These are phyloP conservation scores for Wickerhamomyces tratensis DNA, from an alignment of 805 yeast genomes.

Conservation along the genomic window DNA sequence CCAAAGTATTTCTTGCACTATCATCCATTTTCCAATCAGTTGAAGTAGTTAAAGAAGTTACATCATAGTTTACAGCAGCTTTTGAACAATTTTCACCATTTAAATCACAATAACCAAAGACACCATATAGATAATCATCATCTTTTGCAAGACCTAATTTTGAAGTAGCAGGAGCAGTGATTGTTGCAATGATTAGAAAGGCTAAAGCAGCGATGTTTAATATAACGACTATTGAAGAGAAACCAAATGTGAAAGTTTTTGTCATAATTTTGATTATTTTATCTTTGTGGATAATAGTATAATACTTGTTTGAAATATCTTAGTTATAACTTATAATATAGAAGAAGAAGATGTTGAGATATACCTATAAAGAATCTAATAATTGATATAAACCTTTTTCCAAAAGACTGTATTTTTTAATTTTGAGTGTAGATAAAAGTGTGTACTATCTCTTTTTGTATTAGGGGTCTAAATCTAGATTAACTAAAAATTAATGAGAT, in stretches of 20 bases:
- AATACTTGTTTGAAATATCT: too few relatives aligned
- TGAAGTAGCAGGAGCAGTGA: conserved; percentile 50
- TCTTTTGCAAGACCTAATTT: conserved; percentile 41
- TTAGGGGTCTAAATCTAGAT: too few relatives aligned
- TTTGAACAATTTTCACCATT: conserved; percentile 26
- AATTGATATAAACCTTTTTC: too few relatives aligned
- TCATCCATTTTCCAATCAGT: conserved; percentile 40
- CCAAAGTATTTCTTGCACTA: conserved; percentile 39
- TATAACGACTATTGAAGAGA: conserved; percentile 31
- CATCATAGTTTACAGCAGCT: conserved; percentile 31
- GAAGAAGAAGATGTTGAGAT: too few relatives aligned
- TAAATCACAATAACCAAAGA: conserved; percentile 51
- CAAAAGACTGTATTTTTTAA: too few relatives aligned
- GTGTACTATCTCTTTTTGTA: too few relatives aligned
- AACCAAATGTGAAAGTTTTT: conserved; percentile 25
- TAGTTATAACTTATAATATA: too few relatives aligned
- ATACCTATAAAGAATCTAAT: too few relatives aligned
- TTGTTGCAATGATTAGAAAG: conserved; percentile 47
- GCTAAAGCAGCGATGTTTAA: conserved; percentile 48
- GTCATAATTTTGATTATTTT: not conserved
- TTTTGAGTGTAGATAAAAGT: too few relatives aligned
- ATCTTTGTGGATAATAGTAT: too few relatives aligned
- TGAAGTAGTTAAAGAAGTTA: conserved; percentile 20
- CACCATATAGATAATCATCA: conserved; percentile 42
- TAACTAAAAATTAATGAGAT: too few relatives aligned